Conservation (phyloP, 768 basidiomycete genomes). For the Suillus lakei region DNA sequence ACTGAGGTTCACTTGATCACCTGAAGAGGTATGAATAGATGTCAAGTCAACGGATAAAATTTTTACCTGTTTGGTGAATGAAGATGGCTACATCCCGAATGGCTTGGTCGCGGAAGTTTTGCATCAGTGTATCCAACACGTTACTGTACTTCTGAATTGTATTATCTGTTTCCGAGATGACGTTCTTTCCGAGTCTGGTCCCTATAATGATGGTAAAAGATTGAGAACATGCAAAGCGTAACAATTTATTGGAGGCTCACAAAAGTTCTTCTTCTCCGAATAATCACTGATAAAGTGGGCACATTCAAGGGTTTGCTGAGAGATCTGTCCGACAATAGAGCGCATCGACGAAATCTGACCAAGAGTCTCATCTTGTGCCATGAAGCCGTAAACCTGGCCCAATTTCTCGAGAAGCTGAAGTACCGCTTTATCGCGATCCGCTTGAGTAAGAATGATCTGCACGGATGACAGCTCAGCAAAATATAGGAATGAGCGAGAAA, state of each 20-base stretch:
- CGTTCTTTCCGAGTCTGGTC: constrained; percentile 2
- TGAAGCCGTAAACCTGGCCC: not conserved
- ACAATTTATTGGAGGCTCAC: not conserved
- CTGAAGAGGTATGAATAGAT: not conserved
- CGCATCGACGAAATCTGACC: not conserved
- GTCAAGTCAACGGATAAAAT: not conserved
- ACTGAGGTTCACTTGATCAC: not conserved
- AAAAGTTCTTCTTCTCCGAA: not conserved
- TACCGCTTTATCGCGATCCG: not conserved
- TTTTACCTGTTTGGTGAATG: constrained; percentile 4
- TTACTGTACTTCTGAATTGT: not conserved
- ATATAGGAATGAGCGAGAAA: not conserved
- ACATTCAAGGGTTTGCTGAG: not conserved
- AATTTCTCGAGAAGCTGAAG: constrained; percentile 3
- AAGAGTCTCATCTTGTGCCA: not conserved
- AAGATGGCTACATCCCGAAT: constrained; percentile 1
- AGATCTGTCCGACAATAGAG: not conserved
- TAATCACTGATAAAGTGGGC: not conserved
- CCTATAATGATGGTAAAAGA: not conserved
- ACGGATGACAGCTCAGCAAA: not conserved
- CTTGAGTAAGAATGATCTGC: not conserved
- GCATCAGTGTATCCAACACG: not conserved
- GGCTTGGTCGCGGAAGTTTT: constrained; percentile 5
- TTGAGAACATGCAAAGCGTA: not conserved
- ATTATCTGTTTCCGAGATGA: not conserved